These are phyloP conservation scores for Populus hybrid DNA, from an alignment of 441 rosid species.

Conservation along the genomic window DNA sequence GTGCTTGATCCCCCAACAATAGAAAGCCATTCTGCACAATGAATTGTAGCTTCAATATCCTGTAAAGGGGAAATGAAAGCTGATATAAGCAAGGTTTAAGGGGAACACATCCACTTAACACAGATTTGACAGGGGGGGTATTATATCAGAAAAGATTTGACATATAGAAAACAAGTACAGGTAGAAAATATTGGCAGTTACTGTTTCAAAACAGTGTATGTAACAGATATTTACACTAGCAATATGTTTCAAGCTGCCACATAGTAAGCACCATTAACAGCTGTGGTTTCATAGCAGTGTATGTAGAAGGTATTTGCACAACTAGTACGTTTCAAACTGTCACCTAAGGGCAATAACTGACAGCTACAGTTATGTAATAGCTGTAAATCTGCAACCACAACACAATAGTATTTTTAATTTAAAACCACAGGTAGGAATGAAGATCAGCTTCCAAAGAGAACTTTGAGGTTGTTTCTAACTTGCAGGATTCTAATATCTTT, in stretches of 20 bases:
- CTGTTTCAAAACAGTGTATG: not conserved
- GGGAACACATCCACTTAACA: constrained; percentile 2
- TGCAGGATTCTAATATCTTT: not conserved
- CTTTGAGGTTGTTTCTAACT: constrained; percentile 1
- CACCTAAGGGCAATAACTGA: not conserved
- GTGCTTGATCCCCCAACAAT: constrained; percentile 99
- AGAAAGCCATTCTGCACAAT: constrained; percentile 99
- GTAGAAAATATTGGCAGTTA: not conserved
- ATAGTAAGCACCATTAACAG: not conserved
- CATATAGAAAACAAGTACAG: not conserved
- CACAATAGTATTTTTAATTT: no score
- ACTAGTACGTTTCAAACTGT: not conserved
- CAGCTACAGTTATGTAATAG: not conserved
- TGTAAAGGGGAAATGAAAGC: constrained; percentile 45
- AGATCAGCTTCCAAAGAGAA: not conserved
- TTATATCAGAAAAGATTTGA: not conserved
- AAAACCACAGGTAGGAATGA: not conserved
- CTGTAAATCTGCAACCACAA: not conserved
- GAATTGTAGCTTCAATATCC: constrained; percentile 99
- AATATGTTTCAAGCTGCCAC: not conserved
- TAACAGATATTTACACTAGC: not conserved
- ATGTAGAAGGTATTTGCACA: not conserved
- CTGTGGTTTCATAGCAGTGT: not conserved
- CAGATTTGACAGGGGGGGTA: no score
- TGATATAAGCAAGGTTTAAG: constrained; percentile 19